Percentiles rank a stretch among this genome's conserved stretches.
Evolutionary conservation across 176 grass and related monocot genomes (phyloP).

Genomic region (Leersia perrieri): DNA sequence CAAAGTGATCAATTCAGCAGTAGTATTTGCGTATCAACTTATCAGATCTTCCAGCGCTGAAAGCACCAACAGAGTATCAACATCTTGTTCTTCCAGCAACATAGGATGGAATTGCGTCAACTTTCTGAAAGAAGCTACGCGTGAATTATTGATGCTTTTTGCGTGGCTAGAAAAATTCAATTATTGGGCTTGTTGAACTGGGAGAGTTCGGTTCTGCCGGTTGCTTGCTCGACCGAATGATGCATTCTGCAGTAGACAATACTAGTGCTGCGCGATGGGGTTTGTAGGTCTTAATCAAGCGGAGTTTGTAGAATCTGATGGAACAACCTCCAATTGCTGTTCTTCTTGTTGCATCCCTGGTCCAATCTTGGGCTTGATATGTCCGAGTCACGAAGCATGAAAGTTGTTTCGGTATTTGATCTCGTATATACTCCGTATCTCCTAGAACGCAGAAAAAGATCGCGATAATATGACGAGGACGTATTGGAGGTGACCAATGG

Average conservation of each 20-base stretch:
- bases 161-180: conserved; percentile 19
- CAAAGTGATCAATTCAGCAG: not conserved
- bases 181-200: conserved; percentile 43
- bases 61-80: conserved; percentile 37
- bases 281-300: not conserved
- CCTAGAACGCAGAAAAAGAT: not conserved
- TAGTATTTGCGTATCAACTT: conserved; percentile 35
- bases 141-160: conserved; percentile 33
- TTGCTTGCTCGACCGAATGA: not conserved
- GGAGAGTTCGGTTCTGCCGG: not conserved
- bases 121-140: not conserved
- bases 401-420: not conserved
- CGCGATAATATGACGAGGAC: not conserved
- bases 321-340: not conserved
- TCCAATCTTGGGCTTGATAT: not conserved
- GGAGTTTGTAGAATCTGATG: not conserved
- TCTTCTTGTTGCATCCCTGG: not conserved
- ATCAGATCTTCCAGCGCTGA: conserved; percentile 33
- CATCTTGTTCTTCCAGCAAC: conserved; percentile 11
- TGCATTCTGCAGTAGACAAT: not conserved
- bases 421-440: not conserved
- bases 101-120: conserved; percentile 5
- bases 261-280: not conserved
- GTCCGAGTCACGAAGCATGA: conserved; percentile 12
- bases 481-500: conserved; percentile 16